Evolutionary conservation across 257 asterid species (phyloP), one percentile per base, ranked within the genome.

Genomic region (Solanum tarijense): DNA sequence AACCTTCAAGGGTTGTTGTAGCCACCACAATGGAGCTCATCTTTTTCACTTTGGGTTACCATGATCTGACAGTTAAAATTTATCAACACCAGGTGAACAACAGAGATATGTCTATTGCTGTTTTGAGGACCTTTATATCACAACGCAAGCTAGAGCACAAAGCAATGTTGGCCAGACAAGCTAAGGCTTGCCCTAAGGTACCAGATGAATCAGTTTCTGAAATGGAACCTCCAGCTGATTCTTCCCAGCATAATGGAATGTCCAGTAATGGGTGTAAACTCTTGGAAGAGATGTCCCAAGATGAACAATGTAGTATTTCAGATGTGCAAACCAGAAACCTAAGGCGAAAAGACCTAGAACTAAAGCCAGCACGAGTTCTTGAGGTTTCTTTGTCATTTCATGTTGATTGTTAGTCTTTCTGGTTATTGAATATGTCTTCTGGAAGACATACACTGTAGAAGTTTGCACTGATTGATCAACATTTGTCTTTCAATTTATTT

Each of bases 91-190:
- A 97, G 99, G 98, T 97, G 87, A 95, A 96, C 69, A 96, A 97
- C 90, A 93, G 98, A 89, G 99, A 97, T 89, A 93, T 97, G 96
- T 96, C 99, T n/a, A 92, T 97, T 86, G 98, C 99, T 32, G 98
- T 97, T 90, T 87, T 96, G 94, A 94, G 99, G 92, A 88, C 94
- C 74, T 96, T 95, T 92, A 88, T 97, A 84, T 87, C 92, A 12
- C 94, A 93, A 86, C 94, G 93, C 46, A 87, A 92, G 84, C 91
- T 91, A 90, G 98, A 97, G 91, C 98, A 96, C 65, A 95, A 96
- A 75, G 88, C 91, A 11, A 69, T 87, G 91, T 73, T 91, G 82
- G 89, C 94, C 11, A 96, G 81, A 89, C 94, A 87, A 88, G 95
- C 93, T 88, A 68, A 52, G 58, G 91, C 88, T 31, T 89, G 91